phyloP scores from a whole-genome alignment of 306 rosid species.

The Cicer judaicum region DNA sequence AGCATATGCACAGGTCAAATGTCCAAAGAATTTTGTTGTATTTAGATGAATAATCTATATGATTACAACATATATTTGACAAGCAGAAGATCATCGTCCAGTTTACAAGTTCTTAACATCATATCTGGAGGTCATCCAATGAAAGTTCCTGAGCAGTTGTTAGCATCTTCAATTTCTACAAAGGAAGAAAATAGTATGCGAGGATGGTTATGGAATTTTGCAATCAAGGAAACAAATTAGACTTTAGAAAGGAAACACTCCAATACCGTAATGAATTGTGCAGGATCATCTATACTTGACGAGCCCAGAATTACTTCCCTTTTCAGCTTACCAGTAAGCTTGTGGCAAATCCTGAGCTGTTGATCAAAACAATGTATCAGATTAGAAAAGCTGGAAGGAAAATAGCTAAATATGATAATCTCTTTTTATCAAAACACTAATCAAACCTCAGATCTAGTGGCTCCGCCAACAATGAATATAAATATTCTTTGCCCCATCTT shows the following conservation, averaged over 20 bases:
- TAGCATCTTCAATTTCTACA: slow-evolving; percentile 92
- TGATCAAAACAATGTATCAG: slow-evolving; percentile 43
- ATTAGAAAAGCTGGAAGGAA: slow-evolving; percentile 32
- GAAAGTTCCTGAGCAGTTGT: slow-evolving; percentile 67
- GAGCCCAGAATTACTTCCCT: slow-evolving; percentile 92
- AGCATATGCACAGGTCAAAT: slow-evolving; percentile 50
- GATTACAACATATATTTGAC: slow-evolving; percentile 51
- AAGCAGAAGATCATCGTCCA: slow-evolving; percentile 37
- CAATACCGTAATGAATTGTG: slow-evolving; percentile 78
- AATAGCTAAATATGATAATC: slow-evolving; percentile 13
- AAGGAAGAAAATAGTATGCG: slow-evolving; percentile 12
- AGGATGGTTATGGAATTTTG: slow-evolving; percentile 27
- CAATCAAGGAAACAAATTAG: slow-evolving; percentile 31
- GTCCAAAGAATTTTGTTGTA: slow-evolving; percentile 53
- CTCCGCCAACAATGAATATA: slow-evolving; percentile 94
- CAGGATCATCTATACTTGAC: slow-evolving; percentile 91
- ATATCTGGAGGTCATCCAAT: slow-evolving; percentile 93
- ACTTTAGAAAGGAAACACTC: slow-evolving; percentile 21
- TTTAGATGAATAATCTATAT: slow-evolving; percentile 39
- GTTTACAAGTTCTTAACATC: slow-evolving; percentile 46
- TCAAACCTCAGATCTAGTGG: slow-evolving; percentile 94
- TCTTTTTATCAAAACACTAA: slow-evolving; percentile 4
- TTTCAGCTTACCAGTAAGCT: slow-evolving; percentile 81
- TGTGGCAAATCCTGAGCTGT: slow-evolving; percentile 96
- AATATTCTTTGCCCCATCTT: slow-evolving; percentile 92